Base-by-base conservation (phyloP, 768 basidiomycete species). In the Lentinula raphanica region DNA sequence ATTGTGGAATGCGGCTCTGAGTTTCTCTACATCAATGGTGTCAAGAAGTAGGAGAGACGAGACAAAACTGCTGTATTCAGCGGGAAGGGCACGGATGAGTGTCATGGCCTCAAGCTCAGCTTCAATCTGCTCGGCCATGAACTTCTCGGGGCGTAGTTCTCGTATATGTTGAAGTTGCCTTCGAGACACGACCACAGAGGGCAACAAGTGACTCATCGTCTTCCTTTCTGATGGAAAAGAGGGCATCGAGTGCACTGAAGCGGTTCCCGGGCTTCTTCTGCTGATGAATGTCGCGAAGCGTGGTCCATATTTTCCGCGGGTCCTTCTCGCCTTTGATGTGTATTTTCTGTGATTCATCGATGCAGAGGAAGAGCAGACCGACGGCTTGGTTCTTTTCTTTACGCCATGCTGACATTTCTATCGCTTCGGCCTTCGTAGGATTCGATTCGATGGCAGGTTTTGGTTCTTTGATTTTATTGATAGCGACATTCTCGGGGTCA, bases 21-120 rank as follows among this genome's bases (percentile, higher is more conserved):
- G 39, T 40, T 40, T 40, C 21, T 17, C 39, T 5, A 40, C n/a
- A 9, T 40, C 39, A 40, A 40, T 3, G 39, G 39, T 40, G n/a
- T 40, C 39, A 19, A 40, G 39, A 5, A 40, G 31, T 5, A 32
- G 31, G 5, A 32, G 11, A 5, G 31, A 32, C 31, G 31, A 32
- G 31, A 32, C 11, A 32, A 32, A 32, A 11, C 11, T 5, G 58
- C n/a, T 65, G 64, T 57, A 63, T 48, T 35, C 60, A 32, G 31
- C 5, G 31, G 31, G 31, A 11, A 32, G 31, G 31, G 31, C 5
- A 32, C 31, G 31, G 31, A 32, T 32, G 5, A 32, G 31, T 5
- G 31, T 11, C 31, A 32, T 32, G 5, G 31, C 5, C 11, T 32
- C 31, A 11, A 32, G 31, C 11, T 32, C 31, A 32, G 31, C 31